Base-by-base conservation (phyloP, 2,329 filamentous ascomycete genomes). In the Penicillium sumatraense region DNA sequence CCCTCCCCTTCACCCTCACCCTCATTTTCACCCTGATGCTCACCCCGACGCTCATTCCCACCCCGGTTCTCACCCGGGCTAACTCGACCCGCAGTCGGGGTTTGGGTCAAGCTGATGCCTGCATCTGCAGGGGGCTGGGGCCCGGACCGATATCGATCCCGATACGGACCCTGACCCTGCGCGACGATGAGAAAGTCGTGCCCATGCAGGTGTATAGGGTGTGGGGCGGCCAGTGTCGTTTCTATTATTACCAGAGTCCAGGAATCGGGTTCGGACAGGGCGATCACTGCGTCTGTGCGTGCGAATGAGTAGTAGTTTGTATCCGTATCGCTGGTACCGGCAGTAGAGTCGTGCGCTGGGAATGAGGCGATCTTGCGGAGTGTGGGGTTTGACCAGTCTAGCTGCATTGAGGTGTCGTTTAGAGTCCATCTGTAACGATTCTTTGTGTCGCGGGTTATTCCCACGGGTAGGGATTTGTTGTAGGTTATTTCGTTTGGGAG, bases 321-420 rank as follows among this genome's bases (percentile, higher is more conserved):
- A n/a, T n/a, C n/a, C n/a, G n/a, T n/a, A n/a, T n/a, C n/a, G n/a
- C n/a, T n/a, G n/a, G n/a, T n/a, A n/a, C n/a, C n/a, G n/a, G n/a
- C n/a, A n/a, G n/a, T n/a, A 20, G 16, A 20, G 18, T 23, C 29
- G 29, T 31, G 36, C 16, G 16, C 36, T n/a, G 36, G 29, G 29
- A 18, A 21, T 18, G 42, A 26, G 42, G 16, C 3, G 58, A 53
- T 10, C 49, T 13, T 2, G 38, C 42, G 54, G 49, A 60, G 20
- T 50, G 46, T 36, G 33, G 33, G 33, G 33, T 36, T 36, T 36
- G 33, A 7, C 33, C 33, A 9, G 33, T 36, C n/a, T 1, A 54
- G 27, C 42, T 77, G 70, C 5, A 79, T 74, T 53, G 20, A 60
- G 16, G 51, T 72, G 59, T 85, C 84, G 57, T 88, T 88, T 56